Percentiles rank a stretch among this genome's conserved stretches.
Conservation (phyloP, 2,329 filamentous ascomycete species). For the Aspergillus hiratsukae region DNA sequence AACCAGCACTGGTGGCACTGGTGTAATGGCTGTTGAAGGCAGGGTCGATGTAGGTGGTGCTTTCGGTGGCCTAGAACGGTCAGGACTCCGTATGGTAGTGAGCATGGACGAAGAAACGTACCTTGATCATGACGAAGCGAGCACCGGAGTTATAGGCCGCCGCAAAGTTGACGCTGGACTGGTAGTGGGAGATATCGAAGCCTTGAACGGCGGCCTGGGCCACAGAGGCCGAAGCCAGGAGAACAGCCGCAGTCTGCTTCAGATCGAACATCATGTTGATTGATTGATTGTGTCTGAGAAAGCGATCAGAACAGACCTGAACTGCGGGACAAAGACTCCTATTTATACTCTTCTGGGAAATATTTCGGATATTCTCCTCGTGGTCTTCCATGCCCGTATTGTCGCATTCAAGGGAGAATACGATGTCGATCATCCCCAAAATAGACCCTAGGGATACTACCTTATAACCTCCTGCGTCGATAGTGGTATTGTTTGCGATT, state of each 20-base stretch:
- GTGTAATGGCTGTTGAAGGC: conserved; percentile 48
- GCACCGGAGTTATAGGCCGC: conserved; percentile 26
- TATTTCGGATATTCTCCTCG: not conserved
- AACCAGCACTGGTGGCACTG: conserved; percentile 47
- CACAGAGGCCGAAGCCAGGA: conserved; percentile 15
- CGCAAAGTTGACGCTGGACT: conserved; percentile 24
- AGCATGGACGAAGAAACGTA: not conserved
- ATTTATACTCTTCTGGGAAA: not conserved
- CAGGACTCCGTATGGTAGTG: not conserved
- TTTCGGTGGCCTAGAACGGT: conserved; percentile 47
- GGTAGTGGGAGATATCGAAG: conserved; percentile 31
- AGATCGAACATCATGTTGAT: not conserved
- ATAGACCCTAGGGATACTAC: not conserved
- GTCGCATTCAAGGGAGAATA: not conserved
- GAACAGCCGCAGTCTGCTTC: not conserved
- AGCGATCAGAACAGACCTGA: not conserved
- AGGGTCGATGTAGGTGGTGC: conserved; percentile 45
- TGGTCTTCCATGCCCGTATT: not conserved
- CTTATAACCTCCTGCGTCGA: not conserved
- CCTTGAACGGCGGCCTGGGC: conserved; percentile 24
- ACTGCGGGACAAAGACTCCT: not conserved
- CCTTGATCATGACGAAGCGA: conserved; percentile 34
- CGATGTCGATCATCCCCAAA: not conserved
- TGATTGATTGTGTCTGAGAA: not conserved
- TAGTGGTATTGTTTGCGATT: not conserved